Percentiles rank a stretch among this genome's conserved stretches.
These are phyloP conservation scores for Wallacemonas sp. DNA, from an alignment of 208 protist genomes.

Conservation along the genomic window DNA sequence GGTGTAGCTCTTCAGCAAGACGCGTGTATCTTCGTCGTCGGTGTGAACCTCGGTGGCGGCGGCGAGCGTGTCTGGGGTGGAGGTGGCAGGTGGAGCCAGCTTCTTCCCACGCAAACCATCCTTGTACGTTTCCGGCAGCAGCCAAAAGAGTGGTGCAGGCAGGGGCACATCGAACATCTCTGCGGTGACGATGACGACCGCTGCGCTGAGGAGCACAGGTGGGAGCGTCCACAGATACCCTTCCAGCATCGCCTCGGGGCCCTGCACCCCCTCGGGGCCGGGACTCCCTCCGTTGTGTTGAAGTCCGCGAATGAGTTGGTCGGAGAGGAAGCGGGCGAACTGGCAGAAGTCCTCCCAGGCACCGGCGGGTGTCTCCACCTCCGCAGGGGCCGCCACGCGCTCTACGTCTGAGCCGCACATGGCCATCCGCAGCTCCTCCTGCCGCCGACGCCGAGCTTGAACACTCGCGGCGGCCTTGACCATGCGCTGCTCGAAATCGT, in stretches of 20 bases:
- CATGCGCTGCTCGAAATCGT: background rate
- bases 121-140: slow-evolving; percentile 23
- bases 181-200: slow-evolving; percentile 42
- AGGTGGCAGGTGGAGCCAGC: background rate
- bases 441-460: background rate
- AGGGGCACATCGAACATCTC: slow-evolving; percentile 35
- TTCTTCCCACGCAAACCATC: slow-evolving; percentile 17
- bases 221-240: slow-evolving; percentile 18
- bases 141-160: slow-evolving; percentile 27
- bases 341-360: slow-evolving; percentile 29
- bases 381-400: background rate
- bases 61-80: background rate
- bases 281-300: background rate
- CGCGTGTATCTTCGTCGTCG: background rate
- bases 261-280: background rate
- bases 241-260: background rate
- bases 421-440: background rate
- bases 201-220: slow-evolving; percentile 31
- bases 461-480: background rate
- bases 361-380: slow-evolving; percentile 12
- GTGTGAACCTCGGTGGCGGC: background rate
- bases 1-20: background rate
- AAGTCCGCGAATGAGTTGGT: slow-evolving; percentile 36
- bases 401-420: no score
- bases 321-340: slow-evolving; percentile 35